phyloP scores from a whole-genome alignment of 2,329 filamentous ascomycete genomes.

The Cladophialophora immunda region DNA sequence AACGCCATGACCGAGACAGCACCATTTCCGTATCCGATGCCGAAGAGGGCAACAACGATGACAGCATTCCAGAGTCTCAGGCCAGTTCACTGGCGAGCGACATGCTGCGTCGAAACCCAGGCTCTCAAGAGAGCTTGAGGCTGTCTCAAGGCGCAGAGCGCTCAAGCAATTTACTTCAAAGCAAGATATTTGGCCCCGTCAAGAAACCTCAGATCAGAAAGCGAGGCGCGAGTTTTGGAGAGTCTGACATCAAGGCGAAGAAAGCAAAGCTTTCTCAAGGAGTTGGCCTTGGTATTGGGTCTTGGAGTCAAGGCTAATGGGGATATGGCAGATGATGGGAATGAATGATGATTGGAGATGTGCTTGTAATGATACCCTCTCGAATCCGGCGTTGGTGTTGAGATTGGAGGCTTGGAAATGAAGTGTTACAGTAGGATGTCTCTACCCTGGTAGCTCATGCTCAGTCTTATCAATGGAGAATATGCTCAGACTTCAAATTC shows the following conservation, averaged over 20 bases:
- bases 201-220: slow-evolving; percentile 62
- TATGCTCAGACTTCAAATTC: slow-evolving; percentile 15
- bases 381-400: slow-evolving; percentile 30
- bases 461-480: slow-evolving; percentile 32
- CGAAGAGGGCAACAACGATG: slow-evolving; percentile 63
- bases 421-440: slow-evolving; percentile 27
- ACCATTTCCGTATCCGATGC: slow-evolving; percentile 76
- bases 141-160: slow-evolving; percentile 51
- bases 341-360: slow-evolving; percentile 21
- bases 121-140: slow-evolving; percentile 48
- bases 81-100: slow-evolving; percentile 80
- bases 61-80: slow-evolving; percentile 75
- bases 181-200: slow-evolving; percentile 69
- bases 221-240: slow-evolving; percentile 51
- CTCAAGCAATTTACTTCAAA: slow-evolving; percentile 63
- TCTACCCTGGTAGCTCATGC: slow-evolving; percentile 42
- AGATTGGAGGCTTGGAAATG: background rate
- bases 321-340: slow-evolving; percentile 22
- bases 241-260: slow-evolving; percentile 54
- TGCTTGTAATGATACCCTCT: slow-evolving; percentile 36
- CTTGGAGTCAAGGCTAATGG: slow-evolving; percentile 41
- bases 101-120: slow-evolving; percentile 70
- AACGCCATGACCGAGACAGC: slow-evolving; percentile 77
- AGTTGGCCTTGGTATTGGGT: slow-evolving; percentile 66
- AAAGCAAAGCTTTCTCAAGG: slow-evolving; percentile 58